Evolutionary conservation across 2,329 filamentous ascomycete genomes (phyloP).

Genomic region (Diaporthe citri): DNA sequence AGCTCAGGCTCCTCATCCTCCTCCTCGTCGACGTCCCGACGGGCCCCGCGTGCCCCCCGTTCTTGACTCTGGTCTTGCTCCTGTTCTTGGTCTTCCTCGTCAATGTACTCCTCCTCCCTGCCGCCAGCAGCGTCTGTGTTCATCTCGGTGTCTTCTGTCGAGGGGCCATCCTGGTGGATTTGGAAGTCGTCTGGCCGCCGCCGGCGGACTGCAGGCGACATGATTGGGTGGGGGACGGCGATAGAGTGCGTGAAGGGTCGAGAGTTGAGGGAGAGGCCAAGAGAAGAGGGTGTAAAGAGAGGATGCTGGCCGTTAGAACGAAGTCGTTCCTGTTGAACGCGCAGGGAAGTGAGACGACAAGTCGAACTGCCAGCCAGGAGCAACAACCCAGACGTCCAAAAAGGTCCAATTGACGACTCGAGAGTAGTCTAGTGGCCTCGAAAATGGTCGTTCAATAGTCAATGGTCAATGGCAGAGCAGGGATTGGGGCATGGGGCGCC

Average conservation of each 20-base stretch:
- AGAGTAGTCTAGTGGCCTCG: neutral
- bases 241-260: neutral
- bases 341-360: neutral
- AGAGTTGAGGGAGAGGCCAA: neutral
- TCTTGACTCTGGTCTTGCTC: slow-evolving; percentile 51
- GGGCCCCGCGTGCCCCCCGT: slow-evolving; percentile 38
- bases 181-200: slow-evolving; percentile 56
- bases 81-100: slow-evolving; percentile 49
- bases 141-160: slow-evolving; percentile 64
- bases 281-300: neutral
- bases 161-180: slow-evolving; percentile 63
- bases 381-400: neutral
- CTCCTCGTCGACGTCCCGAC: slow-evolving; percentile 52
- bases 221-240: slow-evolving; percentile 35
- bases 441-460: neutral
- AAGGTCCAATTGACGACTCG: slow-evolving; percentile 4
- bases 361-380: neutral
- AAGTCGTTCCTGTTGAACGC: slow-evolving; percentile 8
- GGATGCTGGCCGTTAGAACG: neutral
- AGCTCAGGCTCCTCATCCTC: slow-evolving; percentile 50
- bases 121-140: slow-evolving; percentile 57
- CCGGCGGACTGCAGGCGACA: slow-evolving; percentile 44
- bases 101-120: slow-evolving; percentile 49
- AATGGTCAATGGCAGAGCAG: slow-evolving; percentile 1
- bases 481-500: neutral